phyloP scores from a whole-genome alignment of 164 flowering plant species.

The Protea cynaroides region DNA sequence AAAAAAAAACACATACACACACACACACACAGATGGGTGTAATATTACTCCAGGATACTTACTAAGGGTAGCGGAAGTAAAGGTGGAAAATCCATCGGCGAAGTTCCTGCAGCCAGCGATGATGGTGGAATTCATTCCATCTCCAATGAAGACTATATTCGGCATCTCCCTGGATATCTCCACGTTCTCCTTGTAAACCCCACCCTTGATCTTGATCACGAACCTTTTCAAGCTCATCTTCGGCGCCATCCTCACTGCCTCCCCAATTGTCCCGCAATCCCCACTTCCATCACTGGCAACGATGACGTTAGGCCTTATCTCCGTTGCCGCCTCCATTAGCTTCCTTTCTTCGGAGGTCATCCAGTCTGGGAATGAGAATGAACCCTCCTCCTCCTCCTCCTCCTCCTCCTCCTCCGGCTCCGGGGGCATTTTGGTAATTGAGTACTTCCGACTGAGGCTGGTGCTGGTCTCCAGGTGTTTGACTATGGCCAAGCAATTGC shows the following conservation, averaged over 20 bases:
- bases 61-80: slow-evolving; percentile 53
- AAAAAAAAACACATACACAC: too few relatives aligned
- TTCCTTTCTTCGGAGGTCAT: slow-evolving; percentile 17
- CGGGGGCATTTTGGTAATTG: not conserved
- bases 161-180: slow-evolving; percentile 29
- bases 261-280: slow-evolving; percentile 21
- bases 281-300: slow-evolving; percentile 50
- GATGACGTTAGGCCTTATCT: slow-evolving; percentile 13
- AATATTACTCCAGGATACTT: too few relatives aligned
- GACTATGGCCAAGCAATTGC: slow-evolving; percentile 35
- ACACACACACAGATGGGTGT: too few relatives aligned
- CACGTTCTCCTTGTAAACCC: slow-evolving; percentile 52
- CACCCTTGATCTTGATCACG: slow-evolving; percentile 44
- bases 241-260: slow-evolving; percentile 44
- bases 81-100: slow-evolving; percentile 44
- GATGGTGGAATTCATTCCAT: slow-evolving; percentile 41
- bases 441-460: not conserved
- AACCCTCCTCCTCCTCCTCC: too few relatives aligned
- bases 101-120: slow-evolving; percentile 36
- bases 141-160: slow-evolving; percentile 53
- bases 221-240: slow-evolving; percentile 24
- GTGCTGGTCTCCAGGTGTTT: slow-evolving; percentile 22
- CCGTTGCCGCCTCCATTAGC: slow-evolving; percentile 13
- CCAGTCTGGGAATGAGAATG: slow-evolving; percentile 25
- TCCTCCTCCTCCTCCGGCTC: too few relatives aligned